A percentile compares a stretch with the other conserved stretches of the same genome.
These are phyloP conservation scores for Chrysoporthe cubensis DNA, from an alignment of 2,329 filamentous ascomycete species.

Conservation along the genomic window DNA sequence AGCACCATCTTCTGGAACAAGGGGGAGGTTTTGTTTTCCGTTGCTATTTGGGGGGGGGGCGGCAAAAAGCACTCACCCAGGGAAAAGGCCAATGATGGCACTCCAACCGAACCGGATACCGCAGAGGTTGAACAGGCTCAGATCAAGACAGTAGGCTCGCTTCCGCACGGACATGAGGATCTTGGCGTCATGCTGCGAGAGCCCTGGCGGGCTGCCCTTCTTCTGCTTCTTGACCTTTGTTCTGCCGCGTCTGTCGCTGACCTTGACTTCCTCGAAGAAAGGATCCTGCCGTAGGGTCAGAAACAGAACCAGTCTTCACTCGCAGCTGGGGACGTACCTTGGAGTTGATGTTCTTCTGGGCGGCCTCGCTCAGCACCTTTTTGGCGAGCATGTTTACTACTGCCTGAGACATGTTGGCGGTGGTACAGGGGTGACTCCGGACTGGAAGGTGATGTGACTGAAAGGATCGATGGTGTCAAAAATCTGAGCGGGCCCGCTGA, in stretches of 20 bases:
- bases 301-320: background rate
- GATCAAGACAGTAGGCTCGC: conserved; percentile 83
- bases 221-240: conserved; percentile 78
- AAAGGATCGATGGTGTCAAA: background rate
- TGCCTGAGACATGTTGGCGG: conserved; percentile 39
- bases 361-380: conserved; percentile 21
- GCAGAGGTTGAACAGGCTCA: conserved; percentile 78
- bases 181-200: conserved; percentile 80
- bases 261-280: conserved; percentile 19
- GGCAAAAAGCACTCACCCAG: conserved; percentile 64
- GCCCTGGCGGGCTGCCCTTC: conserved; percentile 81
- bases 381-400: conserved; percentile 23
- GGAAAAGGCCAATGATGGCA: conserved; percentile 81
- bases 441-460: background rate
- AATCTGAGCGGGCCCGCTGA: background rate
- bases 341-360: conserved; percentile 18
- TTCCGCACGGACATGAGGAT: conserved; percentile 86
- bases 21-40: background rate
- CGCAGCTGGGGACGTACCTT: conserved; percentile 6
- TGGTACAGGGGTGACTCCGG: background rate
- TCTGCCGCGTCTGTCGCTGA: conserved; percentile 6
- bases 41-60: background rate
- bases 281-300: conserved; percentile 9
- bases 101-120: conserved; percentile 90
- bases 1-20: background rate